Conservation (phyloP, 1,284 basidiomycete genomes). For the Thecaphora frezii region DNA sequence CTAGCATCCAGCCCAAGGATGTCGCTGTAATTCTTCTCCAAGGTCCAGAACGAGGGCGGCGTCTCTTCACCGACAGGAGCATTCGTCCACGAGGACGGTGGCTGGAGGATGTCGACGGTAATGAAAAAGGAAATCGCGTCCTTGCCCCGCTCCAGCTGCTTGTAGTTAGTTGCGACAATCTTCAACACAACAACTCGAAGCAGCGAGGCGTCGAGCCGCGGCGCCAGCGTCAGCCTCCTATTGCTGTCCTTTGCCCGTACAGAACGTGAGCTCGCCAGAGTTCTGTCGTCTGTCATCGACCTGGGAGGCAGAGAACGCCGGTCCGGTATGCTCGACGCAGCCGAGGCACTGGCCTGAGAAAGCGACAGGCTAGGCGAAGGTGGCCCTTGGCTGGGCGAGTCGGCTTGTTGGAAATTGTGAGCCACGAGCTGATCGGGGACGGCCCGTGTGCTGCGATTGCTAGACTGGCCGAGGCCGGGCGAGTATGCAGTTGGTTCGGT, state of each 20-base stretch:
- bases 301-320: conserved; percentile 17
- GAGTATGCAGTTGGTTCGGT: background rate
- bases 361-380: background rate
- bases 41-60: conserved; percentile 75
- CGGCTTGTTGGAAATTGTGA: background rate
- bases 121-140: conserved; percentile 83
- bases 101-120: conserved; percentile 46
- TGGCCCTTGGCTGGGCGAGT: background rate
- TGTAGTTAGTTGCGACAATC: conserved; percentile 68
- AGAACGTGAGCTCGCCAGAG: conserved; percentile 12
- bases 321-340: background rate
- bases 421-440: background rate
- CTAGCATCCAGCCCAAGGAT: conserved; percentile 76
- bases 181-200: conserved; percentile 43
- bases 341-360: background rate
- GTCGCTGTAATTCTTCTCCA: conserved; percentile 91
- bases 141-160: conserved; percentile 80
- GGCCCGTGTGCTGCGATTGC: too few relatives aligned
- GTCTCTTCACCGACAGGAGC: conserved; percentile 61
- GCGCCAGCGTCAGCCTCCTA: conserved; percentile 23
- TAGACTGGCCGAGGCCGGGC: background rate
- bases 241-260: conserved; percentile 18
- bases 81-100: conserved; percentile 46
- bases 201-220: conserved; percentile 46
- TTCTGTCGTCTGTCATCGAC: conserved; percentile 19